These are phyloP conservation scores for Xylaria nigripes DNA, from an alignment of 495 filamentous ascomycete genomes.

Conservation along the genomic window DNA sequence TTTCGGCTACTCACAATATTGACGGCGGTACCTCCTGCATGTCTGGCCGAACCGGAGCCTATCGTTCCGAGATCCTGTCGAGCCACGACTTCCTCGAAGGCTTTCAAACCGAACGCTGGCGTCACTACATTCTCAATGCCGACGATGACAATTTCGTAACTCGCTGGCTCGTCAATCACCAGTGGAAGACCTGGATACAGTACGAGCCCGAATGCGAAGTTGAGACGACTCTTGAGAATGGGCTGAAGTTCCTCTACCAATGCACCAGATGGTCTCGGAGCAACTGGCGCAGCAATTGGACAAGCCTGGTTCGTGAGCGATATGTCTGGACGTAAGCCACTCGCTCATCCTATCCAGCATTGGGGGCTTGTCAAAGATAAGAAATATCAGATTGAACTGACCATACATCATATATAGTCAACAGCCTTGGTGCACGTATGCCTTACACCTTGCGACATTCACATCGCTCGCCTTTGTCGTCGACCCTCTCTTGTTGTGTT, in stretches of 20 bases:
- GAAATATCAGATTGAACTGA: slow-evolving; percentile 5
- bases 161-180: slow-evolving; percentile 47
- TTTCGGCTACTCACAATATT: slow-evolving; percentile 43
- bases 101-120: slow-evolving; percentile 51
- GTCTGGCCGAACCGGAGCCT: slow-evolving; percentile 44
- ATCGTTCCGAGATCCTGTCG: slow-evolving; percentile 41
- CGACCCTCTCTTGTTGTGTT: slow-evolving; percentile 40
- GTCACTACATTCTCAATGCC: slow-evolving; percentile 45
- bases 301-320: slow-evolving; percentile 45
- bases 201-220: slow-evolving; percentile 49
- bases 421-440: slow-evolving; percentile 56
- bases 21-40: slow-evolving; percentile 51
- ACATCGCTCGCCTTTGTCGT: slow-evolving; percentile 51
- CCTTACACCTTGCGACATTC: slow-evolving; percentile 51
- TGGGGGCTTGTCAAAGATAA: not conserved
- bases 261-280: slow-evolving; percentile 55
- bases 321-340: slow-evolving; percentile 42
- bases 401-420: slow-evolving; percentile 22
- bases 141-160: slow-evolving; percentile 69
- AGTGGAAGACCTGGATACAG: slow-evolving; percentile 56
- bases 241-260: slow-evolving; percentile 50
- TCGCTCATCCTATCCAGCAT: not conserved
- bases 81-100: slow-evolving; percentile 38
- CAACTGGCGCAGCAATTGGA: slow-evolving; percentile 57
- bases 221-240: slow-evolving; percentile 50